Conservation (phyloP, 768 basidiomycete genomes). For the Xerocomus spinulosus region DNA sequence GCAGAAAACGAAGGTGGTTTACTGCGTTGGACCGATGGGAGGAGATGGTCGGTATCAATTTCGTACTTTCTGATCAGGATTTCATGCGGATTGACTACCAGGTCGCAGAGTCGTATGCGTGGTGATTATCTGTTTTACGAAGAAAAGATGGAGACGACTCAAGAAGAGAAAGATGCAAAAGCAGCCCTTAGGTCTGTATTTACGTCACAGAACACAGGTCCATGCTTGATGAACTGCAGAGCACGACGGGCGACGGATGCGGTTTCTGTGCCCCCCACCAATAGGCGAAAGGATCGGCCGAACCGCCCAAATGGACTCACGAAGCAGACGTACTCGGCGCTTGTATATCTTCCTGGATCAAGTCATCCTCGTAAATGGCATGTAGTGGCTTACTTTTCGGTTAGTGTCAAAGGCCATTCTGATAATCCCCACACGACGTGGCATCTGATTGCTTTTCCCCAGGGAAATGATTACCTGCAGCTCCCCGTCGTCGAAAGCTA, state of each 20-base stretch:
- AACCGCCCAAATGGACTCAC: constrained; percentile 78
- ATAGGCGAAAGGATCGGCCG: constrained; percentile 70
- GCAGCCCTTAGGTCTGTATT: constrained; percentile 62
- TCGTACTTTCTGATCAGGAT: background rate
- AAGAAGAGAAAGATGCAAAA: constrained; percentile 74
- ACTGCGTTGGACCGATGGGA: constrained; percentile 78
- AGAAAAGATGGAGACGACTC: constrained; percentile 76
- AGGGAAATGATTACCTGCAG: constrained; percentile 66
- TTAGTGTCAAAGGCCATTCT: constrained; percentile 30
- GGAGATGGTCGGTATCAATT: constrained; percentile 53
- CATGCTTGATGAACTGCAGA: constrained; percentile 30
- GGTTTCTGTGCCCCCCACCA: constrained; percentile 53
- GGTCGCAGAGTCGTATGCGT: constrained; percentile 84
- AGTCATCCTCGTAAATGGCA: constrained; percentile 71
- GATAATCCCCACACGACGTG: background rate
- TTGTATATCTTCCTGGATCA: constrained; percentile 59
- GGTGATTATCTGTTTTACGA: constrained; percentile 82
- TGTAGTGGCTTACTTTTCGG: constrained; percentile 78
- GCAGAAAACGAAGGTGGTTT: constrained; percentile 65
- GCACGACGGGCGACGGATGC: constrained; percentile 61
- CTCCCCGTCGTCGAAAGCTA: constrained; percentile 74
- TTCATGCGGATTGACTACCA: constrained; percentile 22
- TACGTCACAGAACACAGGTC: background rate
- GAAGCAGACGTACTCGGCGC: constrained; percentile 81
- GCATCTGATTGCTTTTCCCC: constrained; percentile 5